Conservation (phyloP, 208 protist genomes). For the Leishmania braziliensis region DNA sequence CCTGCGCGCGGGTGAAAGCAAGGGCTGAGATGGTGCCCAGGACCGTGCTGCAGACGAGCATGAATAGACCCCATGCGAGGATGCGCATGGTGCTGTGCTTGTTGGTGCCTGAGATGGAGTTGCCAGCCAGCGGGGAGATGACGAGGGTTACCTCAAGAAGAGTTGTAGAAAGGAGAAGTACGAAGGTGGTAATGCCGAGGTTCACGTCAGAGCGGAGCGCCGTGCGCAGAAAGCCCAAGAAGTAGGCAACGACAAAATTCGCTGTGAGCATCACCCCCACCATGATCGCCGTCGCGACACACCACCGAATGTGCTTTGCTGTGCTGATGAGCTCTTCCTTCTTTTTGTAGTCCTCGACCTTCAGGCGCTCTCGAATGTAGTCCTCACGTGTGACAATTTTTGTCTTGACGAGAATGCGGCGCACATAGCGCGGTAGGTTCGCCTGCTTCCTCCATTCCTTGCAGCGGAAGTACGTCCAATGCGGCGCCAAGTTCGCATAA, state of each 20-base stretch:
- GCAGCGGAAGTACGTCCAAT: conserved; percentile 82
- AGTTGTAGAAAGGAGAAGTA: conserved; percentile 58
- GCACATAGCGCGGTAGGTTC: conserved; percentile 66
- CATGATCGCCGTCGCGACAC: conserved; percentile 69
- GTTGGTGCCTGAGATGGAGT: conserved; percentile 35
- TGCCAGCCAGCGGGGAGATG: conserved; percentile 64
- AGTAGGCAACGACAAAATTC: conserved; percentile 81
- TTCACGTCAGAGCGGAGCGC: conserved; percentile 59
- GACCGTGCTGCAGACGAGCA: conserved; percentile 64
- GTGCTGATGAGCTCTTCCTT: conserved; percentile 54
- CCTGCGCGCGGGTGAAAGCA: conserved; percentile 76
- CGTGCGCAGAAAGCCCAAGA: conserved; percentile 68
- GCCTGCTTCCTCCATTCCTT: conserved; percentile 55
- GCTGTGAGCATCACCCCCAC: conserved; percentile 51
- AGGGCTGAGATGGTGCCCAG: conserved; percentile 72
- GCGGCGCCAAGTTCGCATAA: conserved; percentile 76
- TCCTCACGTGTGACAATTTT: conserved; percentile 85
- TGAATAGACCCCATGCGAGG: conserved; percentile 71
- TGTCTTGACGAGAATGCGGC: conserved; percentile 61
- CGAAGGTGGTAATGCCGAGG: conserved; percentile 60
- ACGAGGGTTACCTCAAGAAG: conserved; percentile 74
- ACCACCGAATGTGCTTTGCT: conserved; percentile 72
- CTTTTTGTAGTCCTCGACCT: conserved; percentile 59
- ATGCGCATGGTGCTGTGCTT: conserved; percentile 73
- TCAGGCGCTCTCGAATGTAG: conserved; percentile 64